These are phyloP conservation scores for Mortierella sp. DNA, from an alignment of 371 early-diverging fungal genomes.

Conservation along the genomic window DNA sequence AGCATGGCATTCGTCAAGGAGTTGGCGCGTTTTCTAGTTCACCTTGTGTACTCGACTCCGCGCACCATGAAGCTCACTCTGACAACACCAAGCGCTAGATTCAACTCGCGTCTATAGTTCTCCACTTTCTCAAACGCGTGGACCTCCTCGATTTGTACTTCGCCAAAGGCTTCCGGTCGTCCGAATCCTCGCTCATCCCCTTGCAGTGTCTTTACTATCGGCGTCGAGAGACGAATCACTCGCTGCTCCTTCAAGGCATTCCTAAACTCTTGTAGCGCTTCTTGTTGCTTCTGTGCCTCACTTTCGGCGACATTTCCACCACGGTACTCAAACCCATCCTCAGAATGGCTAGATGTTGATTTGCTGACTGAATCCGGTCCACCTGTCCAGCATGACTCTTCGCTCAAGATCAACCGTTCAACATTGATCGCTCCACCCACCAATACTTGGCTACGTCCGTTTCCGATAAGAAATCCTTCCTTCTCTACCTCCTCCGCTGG, in stretches of 20 bases:
- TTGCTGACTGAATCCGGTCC: conserved; percentile 28
- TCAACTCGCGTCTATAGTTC: conserved; percentile 28
- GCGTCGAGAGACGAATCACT: conserved; percentile 2
- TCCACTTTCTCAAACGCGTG: conserved; percentile 29
- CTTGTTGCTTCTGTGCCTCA: conserved; percentile 14
- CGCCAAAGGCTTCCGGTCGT: conserved; percentile 31
- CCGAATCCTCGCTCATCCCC: conserved; percentile 48
- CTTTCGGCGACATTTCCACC: conserved; percentile 38
- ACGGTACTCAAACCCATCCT: conserved; percentile 14
- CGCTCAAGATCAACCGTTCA: conserved; percentile 30
- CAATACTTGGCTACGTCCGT: conserved; percentile 30
- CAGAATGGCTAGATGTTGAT: not conserved
- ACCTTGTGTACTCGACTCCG: conserved; percentile 39
- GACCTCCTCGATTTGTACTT: conserved; percentile 42
- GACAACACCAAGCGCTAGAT: conserved; percentile 30
- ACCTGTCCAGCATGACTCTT: conserved; percentile 46
- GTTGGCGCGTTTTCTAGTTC: no score
- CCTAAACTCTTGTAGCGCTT: conserved; percentile 17
- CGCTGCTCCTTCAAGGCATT: conserved; percentile 23
- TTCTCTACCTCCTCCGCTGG: conserved; percentile 20
- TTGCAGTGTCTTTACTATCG: conserved; percentile 20
- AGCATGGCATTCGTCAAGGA: no score
- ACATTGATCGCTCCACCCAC: conserved; percentile 37
- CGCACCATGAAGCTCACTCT: conserved; percentile 22
- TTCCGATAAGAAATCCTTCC: conserved; percentile 35